These are phyloP conservation scores for Tricholoma matsutake DNA, from an alignment of 768 basidiomycete genomes.

Conservation along the genomic window DNA sequence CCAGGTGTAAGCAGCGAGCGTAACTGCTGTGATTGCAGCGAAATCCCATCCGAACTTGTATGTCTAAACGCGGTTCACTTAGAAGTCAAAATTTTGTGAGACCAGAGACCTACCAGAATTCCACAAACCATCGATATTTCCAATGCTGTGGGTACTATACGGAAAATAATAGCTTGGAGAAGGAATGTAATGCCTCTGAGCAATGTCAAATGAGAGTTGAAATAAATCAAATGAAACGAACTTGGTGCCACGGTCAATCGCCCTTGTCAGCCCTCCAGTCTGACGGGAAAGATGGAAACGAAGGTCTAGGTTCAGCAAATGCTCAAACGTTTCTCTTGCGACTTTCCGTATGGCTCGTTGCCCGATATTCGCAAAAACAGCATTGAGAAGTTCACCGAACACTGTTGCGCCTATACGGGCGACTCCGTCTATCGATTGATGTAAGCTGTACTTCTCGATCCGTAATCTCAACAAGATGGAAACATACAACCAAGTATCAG, in stretches of 20 bases:
- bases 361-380: constrained; percentile 93
- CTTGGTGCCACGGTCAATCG: constrained; percentile 98
- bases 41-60: constrained; percentile 99
- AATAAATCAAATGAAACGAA: constrained; percentile 32
- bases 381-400: constrained; percentile 90
- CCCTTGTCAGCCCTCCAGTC: constrained; percentile 93
- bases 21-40: constrained; percentile 81
- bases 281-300: constrained; percentile 91
- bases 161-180: constrained; percentile 88
- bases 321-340: constrained; percentile 93
- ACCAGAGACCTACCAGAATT: constrained; percentile 69
- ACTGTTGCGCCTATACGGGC: constrained; percentile 88
- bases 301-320: constrained; percentile 86
- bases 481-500: constrained; percentile 86
- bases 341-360: constrained; percentile 94
- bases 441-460: constrained; percentile 2
- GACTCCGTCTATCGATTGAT: constrained; percentile 64
- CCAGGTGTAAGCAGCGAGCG: constrained; percentile 93
- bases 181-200: constrained; percentile 93
- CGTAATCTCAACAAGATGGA: neutral
- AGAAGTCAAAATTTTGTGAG: neutral
- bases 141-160: constrained; percentile 92
- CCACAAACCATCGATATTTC: constrained; percentile 98
- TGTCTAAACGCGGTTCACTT: constrained; percentile 48
- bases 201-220: neutral